phyloP scores from a whole-genome alignment of 345 rosid genomes.

The Passiflora organensis region DNA sequence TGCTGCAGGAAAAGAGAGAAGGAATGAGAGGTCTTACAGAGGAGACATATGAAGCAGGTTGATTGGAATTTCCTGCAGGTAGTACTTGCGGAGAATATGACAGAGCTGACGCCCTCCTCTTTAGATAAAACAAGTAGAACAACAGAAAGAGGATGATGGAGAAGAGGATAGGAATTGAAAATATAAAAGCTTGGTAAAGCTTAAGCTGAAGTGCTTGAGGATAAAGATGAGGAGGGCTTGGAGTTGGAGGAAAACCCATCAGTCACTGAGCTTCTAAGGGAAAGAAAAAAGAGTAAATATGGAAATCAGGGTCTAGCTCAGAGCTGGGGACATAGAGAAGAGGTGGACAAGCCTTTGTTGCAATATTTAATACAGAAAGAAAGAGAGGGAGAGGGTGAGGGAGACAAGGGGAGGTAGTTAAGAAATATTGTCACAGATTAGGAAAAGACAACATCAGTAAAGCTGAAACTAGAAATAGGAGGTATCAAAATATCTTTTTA shows the following conservation, averaged over 20 bases:
- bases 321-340: background rate
- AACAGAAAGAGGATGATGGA: conserved; percentile 79
- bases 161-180: conserved; percentile 90
- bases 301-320: background rate
- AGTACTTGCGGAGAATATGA: conserved; percentile 40
- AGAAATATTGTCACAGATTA: conserved; percentile 3
- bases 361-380: background rate
- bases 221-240: conserved; percentile 61
- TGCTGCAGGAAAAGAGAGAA: background rate
- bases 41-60: conserved; percentile 32
- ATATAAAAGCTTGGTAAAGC: conserved; percentile 93
- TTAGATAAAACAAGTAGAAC: conserved; percentile 90
- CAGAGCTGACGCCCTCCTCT: conserved; percentile 68
- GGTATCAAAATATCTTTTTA: conserved; percentile 18
- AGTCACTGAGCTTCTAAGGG: conserved; percentile 3
- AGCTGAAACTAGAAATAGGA: conserved; percentile 15
- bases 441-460: conserved; percentile 15
- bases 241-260: conserved; percentile 66
- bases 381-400: background rate
- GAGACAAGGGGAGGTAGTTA: conserved; percentile 4
- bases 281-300: background rate
- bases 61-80: conserved; percentile 43
- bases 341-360: conserved; percentile 6
- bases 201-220: conserved; percentile 84
- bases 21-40: conserved; percentile 44